Evolutionary conservation across 371 early-diverging fungal species (phyloP).

Genomic region (Mucor sp.): DNA sequence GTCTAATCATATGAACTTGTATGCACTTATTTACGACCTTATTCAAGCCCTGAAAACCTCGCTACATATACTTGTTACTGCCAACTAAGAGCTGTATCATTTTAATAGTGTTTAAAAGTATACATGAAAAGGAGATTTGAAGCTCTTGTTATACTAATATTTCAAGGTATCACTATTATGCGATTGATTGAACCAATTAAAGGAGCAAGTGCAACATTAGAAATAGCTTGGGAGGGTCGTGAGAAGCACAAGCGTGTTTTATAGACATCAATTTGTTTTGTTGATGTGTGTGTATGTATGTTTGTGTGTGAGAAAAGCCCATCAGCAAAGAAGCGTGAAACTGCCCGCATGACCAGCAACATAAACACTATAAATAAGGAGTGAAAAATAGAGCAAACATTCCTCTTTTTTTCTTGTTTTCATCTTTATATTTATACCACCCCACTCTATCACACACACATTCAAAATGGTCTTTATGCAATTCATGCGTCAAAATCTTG

Average conservation of each 20-base stretch:
- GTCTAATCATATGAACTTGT: too few relatives aligned
- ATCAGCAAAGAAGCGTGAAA: background rate
- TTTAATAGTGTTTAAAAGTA: too few relatives aligned
- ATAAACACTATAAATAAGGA: background rate
- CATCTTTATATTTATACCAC: background rate
- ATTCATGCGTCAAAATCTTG: constrained; percentile 43
- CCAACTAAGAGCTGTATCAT: too few relatives aligned
- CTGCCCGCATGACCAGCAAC: background rate
- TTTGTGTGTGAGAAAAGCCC: constrained; percentile 1
- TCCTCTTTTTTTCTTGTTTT: background rate
- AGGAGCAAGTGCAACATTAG: background rate
- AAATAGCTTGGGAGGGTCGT: background rate
- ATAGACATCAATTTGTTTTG: background rate
- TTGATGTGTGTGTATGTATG: background rate
- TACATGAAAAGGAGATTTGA: too few relatives aligned
- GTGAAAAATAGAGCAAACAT: background rate
- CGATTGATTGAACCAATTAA: background rate
- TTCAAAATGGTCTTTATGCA: constrained; percentile 19
- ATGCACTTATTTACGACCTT: too few relatives aligned
- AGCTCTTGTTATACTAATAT: too few relatives aligned
- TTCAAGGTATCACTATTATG: background rate
- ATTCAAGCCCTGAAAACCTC: too few relatives aligned
- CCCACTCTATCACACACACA: constrained; percentile 4
- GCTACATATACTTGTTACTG: too few relatives aligned
- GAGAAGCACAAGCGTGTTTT: background rate